These are phyloP conservation scores for Bretschneidera sinensis DNA, from an alignment of 345 rosid genomes.

Conservation along the genomic window DNA sequence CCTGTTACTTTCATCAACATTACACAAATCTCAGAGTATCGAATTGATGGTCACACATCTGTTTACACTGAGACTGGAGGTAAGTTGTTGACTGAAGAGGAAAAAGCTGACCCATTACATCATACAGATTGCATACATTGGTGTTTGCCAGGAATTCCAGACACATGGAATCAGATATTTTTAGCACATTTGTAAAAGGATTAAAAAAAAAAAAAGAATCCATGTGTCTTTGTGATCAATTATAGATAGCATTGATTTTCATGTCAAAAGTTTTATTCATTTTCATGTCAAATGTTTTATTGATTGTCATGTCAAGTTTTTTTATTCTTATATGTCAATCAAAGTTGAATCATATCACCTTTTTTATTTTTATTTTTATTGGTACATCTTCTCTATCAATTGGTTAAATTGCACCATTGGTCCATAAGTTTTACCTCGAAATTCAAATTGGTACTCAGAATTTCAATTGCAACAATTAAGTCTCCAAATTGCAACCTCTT, in stretches of 20 bases:
- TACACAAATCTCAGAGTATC: slow-evolving; percentile 80
- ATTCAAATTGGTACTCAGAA: too few relatives aligned
- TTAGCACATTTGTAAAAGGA: slow-evolving; percentile 56
- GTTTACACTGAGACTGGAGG: slow-evolving; percentile 80
- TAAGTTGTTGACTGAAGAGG: slow-evolving; percentile 49
- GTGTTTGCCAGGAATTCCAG: slow-evolving; percentile 92
- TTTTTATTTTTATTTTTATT: too few relatives aligned
- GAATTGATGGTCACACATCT: slow-evolving; percentile 79
- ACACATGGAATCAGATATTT: slow-evolving; percentile 80
- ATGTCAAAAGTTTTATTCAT: not conserved
- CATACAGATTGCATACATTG: slow-evolving; percentile 97
- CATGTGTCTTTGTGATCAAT: not conserved
- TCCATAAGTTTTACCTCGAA: too few relatives aligned
- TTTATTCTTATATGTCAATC: too few relatives aligned
- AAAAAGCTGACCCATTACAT: slow-evolving; percentile 56
- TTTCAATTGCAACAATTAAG: too few relatives aligned
- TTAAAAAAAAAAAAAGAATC: too few relatives aligned
- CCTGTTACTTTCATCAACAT: slow-evolving; percentile 68
- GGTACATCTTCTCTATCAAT: not conserved
- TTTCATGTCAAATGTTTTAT: not conserved
- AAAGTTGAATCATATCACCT: too few relatives aligned
- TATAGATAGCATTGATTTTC: not conserved
- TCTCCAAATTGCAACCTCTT: too few relatives aligned
- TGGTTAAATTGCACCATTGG: not conserved
- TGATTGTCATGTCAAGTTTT: too few relatives aligned